Evolutionary conservation across 306 rosid genomes (phyloP), one percentile per base, ranked within the genome.

Genomic region (Astragalus glycyphyllos): DNA sequence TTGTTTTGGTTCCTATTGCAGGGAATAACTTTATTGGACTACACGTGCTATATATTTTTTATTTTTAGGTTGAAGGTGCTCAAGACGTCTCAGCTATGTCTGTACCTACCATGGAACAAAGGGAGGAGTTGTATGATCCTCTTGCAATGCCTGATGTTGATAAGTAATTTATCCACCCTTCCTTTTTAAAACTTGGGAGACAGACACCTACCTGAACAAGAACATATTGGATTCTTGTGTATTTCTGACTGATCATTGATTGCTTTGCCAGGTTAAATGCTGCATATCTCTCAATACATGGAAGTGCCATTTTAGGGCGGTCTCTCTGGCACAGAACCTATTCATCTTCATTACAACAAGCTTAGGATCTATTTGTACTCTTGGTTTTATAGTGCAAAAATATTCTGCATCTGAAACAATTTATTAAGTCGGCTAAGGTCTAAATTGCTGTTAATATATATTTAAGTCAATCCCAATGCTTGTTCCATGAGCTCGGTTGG

Each of bases 71-170:
- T 65, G 97, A 91, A 58, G 97, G 95, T 60, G 87, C 76, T 68
- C 99, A 89, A 82, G 97, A 94, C 62, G 58, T 77, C 65, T 77
- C 96, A 11, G 76, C 92, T 58, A 62, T 84, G 79, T 78, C 87
- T 35, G 65, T 65, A 57, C 96, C 90, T 17, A 45, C 84, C 48
- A 14, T 68, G 65, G 80, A 76, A 15, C 80, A 49, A 68, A 76
- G 64, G 66, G 96, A 94, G 72, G 97, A 94, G 75, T 81, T 80
- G 68, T 89, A 91, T 73, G 96, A 91, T 74, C 89, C 95, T 41
- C 64, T 91, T 68, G 89, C 83, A 38, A 66, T 90, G 63, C 98
- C 97, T 31, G 97, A 93, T 40, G 80, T 76, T 68, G 96, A 92
- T 10, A 83, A 79, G 96, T 86, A 83, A 40, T 55, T 20, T 56